Evolutionary conservation across 2,329 filamentous ascomycete genomes (phyloP), one percentile per base, ranked within the genome.

Genomic region (Fusarium praegraminearum): DNA sequence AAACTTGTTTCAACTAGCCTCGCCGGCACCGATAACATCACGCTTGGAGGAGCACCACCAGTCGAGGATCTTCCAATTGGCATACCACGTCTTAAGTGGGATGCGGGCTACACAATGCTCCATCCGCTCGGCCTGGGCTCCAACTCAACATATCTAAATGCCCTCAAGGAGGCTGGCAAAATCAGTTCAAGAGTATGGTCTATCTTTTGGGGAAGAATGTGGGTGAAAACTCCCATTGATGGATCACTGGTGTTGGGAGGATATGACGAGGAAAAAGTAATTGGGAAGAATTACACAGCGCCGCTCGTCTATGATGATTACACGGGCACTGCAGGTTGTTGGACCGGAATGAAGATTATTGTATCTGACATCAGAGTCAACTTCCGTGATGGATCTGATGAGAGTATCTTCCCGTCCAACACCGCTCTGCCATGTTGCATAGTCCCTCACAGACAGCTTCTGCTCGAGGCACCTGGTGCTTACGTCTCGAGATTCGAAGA

Each of bases 201-300:
- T 1, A 74, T 79, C 24, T 80, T 77, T 64, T 79, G 77, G 78
- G 77, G 78, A 7, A 73, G 74, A 3, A 78, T 77, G 75, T 78
- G 76, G 76, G 67, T 71, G 15, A 65, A 71, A 5, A 57, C 67
- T 22, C 59, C 59, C 10, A 57, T 79, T 15, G 72, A 80, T 38
- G 78, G 78, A 1, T 74, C 72, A 2, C 35, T 79, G 11, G 75
- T 80, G 3, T 58, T 79, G 2, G 77, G 76, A 7, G 79, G 76
- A n/a, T 80, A 78, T 43, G 77, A 79, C 44, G 53, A 73, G 43
- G 70, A 77, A 24, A 78, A 78, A 55, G 70, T 74, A 3, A 74
- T 74, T 10, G 77, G 75, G 1, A 64, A 40, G 9, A 77, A 77
- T 43, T 72, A 74, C 47, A 78, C 76, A 0, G 71, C 75, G 7